Evolutionary conservation across 345 rosid species (phyloP), one percentile per base, ranked within the genome.

Genomic region (Boechera divaricarpa): DNA sequence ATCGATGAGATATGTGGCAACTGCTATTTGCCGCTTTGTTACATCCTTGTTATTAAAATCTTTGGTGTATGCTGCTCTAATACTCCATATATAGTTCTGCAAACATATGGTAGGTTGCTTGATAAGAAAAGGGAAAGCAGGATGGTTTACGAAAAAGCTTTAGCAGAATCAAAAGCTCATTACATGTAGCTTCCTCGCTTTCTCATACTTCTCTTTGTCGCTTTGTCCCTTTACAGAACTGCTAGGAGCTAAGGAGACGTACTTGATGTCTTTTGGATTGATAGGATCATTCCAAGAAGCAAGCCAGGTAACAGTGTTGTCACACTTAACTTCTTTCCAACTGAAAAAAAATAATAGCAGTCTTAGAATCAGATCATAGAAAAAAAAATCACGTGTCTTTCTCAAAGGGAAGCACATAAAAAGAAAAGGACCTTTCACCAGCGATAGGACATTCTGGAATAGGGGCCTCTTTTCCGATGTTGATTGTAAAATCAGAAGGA

Each of bases 251-350:
- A 96, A 87, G 87, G 91, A 60, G 45, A 96, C 99, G n/a, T 96
- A 96, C 70, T 96, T 96, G 88, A 96, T 93, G 84, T 91, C 96
- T 82, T 85, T 96, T 6, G 87, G 94, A 77, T 93, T 96, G 75
- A 96, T 96, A 53, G 99, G 99, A 86, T 96, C 99, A 69, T 87
- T 96, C 99, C 99, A 96, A 83, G 88, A 96, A 51, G 99, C 99
- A 74, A 96, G 82, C 99, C 99, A 96, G 3, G 99, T 96, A 71
- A 96, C 99, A 6, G 99, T 96, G 59, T 93, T 89, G 74, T 96
- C 99, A 70, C 91, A 97, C 85, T 91, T 96, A 67, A 96, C 82
- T 80, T 96, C 99, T 82, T 91, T 93, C 99, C 99, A 96, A 60
- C 99, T 96, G 90, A 63, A 87, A 39, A 55, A 29, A 55, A 36